Conservation (phyloP, 2,329 filamentous ascomycete species). For the Pseudohalonectria lignicola region DNA sequence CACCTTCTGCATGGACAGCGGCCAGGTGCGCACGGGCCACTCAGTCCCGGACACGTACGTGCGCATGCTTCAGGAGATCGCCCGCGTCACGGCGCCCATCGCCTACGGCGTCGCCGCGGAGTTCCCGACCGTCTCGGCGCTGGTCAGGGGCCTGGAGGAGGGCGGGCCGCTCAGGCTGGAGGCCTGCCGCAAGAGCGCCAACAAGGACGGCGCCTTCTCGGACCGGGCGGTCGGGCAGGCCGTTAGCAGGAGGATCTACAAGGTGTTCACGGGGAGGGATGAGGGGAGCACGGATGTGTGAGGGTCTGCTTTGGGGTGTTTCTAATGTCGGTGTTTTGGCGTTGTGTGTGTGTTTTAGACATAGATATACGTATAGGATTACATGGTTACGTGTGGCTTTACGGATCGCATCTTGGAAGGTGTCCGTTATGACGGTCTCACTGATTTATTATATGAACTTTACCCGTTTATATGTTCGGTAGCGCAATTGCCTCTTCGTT, state of each 20-base stretch:
- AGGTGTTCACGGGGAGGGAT: slow-evolving; percentile 48
- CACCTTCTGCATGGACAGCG: slow-evolving; percentile 68
- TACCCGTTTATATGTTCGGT: too few relatives aligned
- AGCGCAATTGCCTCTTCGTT: too few relatives aligned
- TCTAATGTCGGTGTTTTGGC: too few relatives aligned
- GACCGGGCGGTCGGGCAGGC: slow-evolving; percentile 45
- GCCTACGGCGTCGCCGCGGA: slow-evolving; percentile 57
- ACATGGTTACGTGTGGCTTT: too few relatives aligned
- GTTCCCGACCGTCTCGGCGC: slow-evolving; percentile 44
- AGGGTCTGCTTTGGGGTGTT: too few relatives aligned
- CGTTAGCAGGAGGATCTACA: slow-evolving; percentile 46
- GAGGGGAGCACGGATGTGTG: slow-evolving; percentile 43
- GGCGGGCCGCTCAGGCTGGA: slow-evolving; percentile 53
- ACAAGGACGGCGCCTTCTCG: slow-evolving; percentile 43
- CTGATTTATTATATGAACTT: too few relatives aligned
- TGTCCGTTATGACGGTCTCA: too few relatives aligned
- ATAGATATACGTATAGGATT: too few relatives aligned
- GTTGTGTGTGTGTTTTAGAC: too few relatives aligned
- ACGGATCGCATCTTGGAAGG: too few relatives aligned
- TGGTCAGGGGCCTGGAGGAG: slow-evolving; percentile 47
- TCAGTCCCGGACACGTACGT: slow-evolving; percentile 56
- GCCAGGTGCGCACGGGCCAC: slow-evolving; percentile 63
- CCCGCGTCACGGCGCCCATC: slow-evolving; percentile 59
- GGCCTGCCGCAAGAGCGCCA: slow-evolving; percentile 44
- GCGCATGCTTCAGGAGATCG: slow-evolving; percentile 67